These are phyloP conservation scores for Coemansia sp. DNA, from an alignment of 192 early-diverging fungal genomes.

Conservation along the genomic window DNA sequence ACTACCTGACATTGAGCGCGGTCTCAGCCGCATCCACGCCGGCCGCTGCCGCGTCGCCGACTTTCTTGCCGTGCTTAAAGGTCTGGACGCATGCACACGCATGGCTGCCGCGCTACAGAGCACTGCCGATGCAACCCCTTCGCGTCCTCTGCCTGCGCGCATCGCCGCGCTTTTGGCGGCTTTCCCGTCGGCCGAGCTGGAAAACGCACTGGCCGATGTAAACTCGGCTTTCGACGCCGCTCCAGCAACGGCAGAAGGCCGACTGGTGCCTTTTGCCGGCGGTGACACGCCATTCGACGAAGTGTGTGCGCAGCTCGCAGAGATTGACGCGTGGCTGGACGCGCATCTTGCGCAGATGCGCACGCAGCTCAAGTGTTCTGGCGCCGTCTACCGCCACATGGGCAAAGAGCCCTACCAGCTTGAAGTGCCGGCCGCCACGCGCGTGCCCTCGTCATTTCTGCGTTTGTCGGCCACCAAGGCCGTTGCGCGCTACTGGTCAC, in stretches of 20 bases:
- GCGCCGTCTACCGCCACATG: constrained; percentile 80
- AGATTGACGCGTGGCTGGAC: constrained; percentile 67
- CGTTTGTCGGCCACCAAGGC: constrained; percentile 76
- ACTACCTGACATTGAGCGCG: constrained; percentile 87
- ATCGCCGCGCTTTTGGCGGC: constrained; percentile 20
- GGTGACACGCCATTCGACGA: constrained; percentile 79
- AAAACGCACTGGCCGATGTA: constrained; percentile 68
- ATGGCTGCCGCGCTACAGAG: constrained; percentile 16
- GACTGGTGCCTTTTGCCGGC: constrained; percentile 66
- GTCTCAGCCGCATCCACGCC: constrained; percentile 87
- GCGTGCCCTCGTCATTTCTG: constrained; percentile 76
- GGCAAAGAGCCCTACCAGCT: constrained; percentile 96
- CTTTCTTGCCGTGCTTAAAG: constrained; percentile 66
- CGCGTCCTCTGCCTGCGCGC: constrained; percentile 14
- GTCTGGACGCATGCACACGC: constrained; percentile 52
- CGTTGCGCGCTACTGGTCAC: constrained; percentile 83
- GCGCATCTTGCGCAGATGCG: constrained; percentile 64
- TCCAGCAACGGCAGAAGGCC: constrained; percentile 57
- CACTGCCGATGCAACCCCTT: not conserved
- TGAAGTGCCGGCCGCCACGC: constrained; percentile 74
- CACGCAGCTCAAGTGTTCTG: constrained; percentile 60
- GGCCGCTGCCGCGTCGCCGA: constrained; percentile 82
- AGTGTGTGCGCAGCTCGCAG: constrained; percentile 54
- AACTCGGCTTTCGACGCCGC: constrained; percentile 69
- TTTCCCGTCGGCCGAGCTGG: constrained; percentile 61